Evolutionary conservation across 805 yeast species (phyloP), one percentile per base, ranked within the genome.

Genomic region (Lachancea dasiensis): DNA sequence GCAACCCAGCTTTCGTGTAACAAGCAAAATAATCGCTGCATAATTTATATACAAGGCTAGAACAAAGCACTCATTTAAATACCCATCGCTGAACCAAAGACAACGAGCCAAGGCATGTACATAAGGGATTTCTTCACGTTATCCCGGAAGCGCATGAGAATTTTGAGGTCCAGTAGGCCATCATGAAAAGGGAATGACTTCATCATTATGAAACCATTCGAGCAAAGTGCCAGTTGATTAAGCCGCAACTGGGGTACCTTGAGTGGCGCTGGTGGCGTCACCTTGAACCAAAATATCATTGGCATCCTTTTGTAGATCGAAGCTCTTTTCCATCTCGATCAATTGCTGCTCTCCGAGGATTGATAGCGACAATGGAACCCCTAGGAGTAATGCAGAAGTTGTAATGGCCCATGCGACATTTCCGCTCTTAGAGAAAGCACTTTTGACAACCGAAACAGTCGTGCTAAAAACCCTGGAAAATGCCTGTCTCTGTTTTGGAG

Each of bases 291-390:
- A 66, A 31, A 82, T 74, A 42, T 79, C 87, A 54, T 76, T 80
- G 18, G 87, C 81, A 45, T 81, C 80, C 61, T 80, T 82, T 63
- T 82, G 90, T 56, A 82, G 67, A 41, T 81, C 77, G 73, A 86
- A 79, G 60, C 87, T 92, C 69, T 84, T 86, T 70, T 89, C 97
- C 81, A 86, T 75, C 68, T 89, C 97, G 59, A 81, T 78, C 61
- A 89, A 75, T 69, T 90, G 97, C 60, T 87, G 94, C 69, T 90
- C 97, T 44, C 87, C 79, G 54, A 92, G 72, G 52, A 92, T 84
- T 37, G 95, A 81, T 53, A 92, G 70, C 6, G 95, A 80, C 52
- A 86, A 73, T 47, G 99, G 99, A 32, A 87, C 95, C 60, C 96
- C 97, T 52, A 92, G 69, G 46, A 92, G 73, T 52, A 92, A 68